Percentiles rank a stretch among this genome's conserved stretches.
phyloP scores from a whole-genome alignment of 306 rosid species.

The barrel medic (Medicago truncatula) region MtrunA17r5.0-ANR NC_053043.1:16066001-16066500 shows the following conservation, averaged over 20 bases:
- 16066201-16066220: not conserved
- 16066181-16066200: too few species aligned
- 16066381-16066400: slow-evolving; percentile 22
- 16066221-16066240: slow-evolving; percentile 18
- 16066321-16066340: slow-evolving; percentile 17
- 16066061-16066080: not conserved
- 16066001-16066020: slow-evolving; percentile 2
- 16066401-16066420: slow-evolving; percentile 80
- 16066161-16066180: slow-evolving; percentile 7
- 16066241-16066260: slow-evolving; percentile 9
- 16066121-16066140: not conserved
- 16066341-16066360: slow-evolving; percentile 42
- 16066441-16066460: slow-evolving; percentile 89
- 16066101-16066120: not conserved
- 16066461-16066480: slow-evolving; percentile 77
- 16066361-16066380: slow-evolving; percentile 14
- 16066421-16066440: slow-evolving; percentile 98
- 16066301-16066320: slow-evolving; percentile 24
- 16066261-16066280: slow-evolving; percentile 20
- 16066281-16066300: not conserved
- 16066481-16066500: slow-evolving; percentile 14
- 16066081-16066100: slow-evolving; percentile 6
- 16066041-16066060: slow-evolving; percentile 6
- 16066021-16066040: slow-evolving; percentile 2
- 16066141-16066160: slow-evolving; percentile 12